Evolutionary conservation across 2,329 filamentous ascomycete species (phyloP).

Genomic region (Tolypocladium endophyticum): DNA sequence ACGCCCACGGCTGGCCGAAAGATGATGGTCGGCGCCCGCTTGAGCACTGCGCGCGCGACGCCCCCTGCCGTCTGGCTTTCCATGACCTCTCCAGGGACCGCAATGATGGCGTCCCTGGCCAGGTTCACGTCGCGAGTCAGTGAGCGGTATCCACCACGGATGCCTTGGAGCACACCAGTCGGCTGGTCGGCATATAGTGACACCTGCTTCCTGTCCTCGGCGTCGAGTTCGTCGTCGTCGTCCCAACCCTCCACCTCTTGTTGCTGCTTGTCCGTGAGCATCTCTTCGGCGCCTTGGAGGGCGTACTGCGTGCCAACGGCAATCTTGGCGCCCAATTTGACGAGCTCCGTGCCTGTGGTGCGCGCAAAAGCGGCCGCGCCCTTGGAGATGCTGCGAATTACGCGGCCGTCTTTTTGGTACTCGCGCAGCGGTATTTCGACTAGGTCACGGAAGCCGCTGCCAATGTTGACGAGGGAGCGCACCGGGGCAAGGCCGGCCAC

Average conservation of each 20-base stretch:
- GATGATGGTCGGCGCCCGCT: slow-evolving; percentile 84
- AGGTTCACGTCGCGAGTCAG: slow-evolving; percentile 79
- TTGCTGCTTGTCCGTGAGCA: slow-evolving; percentile 45
- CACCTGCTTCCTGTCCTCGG: slow-evolving; percentile 66
- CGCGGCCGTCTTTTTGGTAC: slow-evolving; percentile 86
- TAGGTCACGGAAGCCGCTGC: slow-evolving; percentile 74
- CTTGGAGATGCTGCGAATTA: slow-evolving; percentile 86
- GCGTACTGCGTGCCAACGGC: slow-evolving; percentile 93
- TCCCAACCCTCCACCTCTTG: slow-evolving; percentile 32
- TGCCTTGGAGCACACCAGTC: slow-evolving; percentile 73
- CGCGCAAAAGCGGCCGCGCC: slow-evolving; percentile 83
- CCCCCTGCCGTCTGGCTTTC: slow-evolving; percentile 74
- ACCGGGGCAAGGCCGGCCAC: slow-evolving; percentile 83
- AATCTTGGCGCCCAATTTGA: slow-evolving; percentile 86
- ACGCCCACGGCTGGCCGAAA: slow-evolving; percentile 85
- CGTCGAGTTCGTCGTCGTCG: slow-evolving; percentile 50
- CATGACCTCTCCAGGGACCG: slow-evolving; percentile 83
- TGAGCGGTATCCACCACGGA: slow-evolving; percentile 72
- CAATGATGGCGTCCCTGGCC: slow-evolving; percentile 85
- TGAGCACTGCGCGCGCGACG: slow-evolving; percentile 67
- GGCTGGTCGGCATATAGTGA: slow-evolving; percentile 93
- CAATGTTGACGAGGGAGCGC: slow-evolving; percentile 84
- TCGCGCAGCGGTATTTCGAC: slow-evolving; percentile 84
- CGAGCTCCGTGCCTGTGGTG: slow-evolving; percentile 88
- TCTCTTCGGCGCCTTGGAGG: slow-evolving; percentile 75